Evolutionary conservation across 331 rosid genomes (phyloP), one percentile per base, ranked within the genome.

Genomic region (Pyracantha coccinea): DNA sequence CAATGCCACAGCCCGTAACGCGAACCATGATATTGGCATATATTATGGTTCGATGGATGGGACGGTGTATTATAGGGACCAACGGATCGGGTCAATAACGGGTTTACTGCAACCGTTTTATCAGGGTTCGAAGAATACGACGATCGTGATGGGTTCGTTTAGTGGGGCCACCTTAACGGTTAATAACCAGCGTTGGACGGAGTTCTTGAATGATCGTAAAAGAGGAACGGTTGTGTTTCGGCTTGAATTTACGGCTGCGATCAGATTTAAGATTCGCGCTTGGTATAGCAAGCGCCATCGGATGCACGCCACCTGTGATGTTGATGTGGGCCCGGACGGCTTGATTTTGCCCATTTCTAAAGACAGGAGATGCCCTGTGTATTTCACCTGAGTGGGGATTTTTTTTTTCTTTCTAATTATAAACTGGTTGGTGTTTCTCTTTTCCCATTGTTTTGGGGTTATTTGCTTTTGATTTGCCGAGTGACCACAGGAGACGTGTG

Each of bases 301-400:
- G 70, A 80, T 89, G 90, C 90, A 91, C 32, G 90, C 95, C 53
- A 87, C 77, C 71, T 94, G 99, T 76, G 86, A 79, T 8, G 89
- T 76, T 20, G 82, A 79, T 3, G 96, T 93, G 71, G 97, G 93
- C 58, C 80, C 83, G 11, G 90, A 89, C 61, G 98, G 97, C 1
- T 44, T 45, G 38, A 83, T 91, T 61, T 83, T 92, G 81, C 45
- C 78, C 10, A 7, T 3, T 69, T 87, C 80, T 6, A 87, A 66
- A 60, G 81, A 86, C 16, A 78, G 74, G 82, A 90, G 86, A 74
- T 94, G 99, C 73, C 87, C 89, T 0, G 90, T 88, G 35, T 90
- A 92, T 77, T 94, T 92, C 88, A 74, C 83, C 28, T 91, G 15
- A 20, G 7, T 28, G n/a, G 17, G 44, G 54, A 12, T 57, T 32